These are phyloP conservation scores for Scheffersomyces stambukii DNA, from an alignment of 1,139 yeast species.

Conservation along the genomic window DNA sequence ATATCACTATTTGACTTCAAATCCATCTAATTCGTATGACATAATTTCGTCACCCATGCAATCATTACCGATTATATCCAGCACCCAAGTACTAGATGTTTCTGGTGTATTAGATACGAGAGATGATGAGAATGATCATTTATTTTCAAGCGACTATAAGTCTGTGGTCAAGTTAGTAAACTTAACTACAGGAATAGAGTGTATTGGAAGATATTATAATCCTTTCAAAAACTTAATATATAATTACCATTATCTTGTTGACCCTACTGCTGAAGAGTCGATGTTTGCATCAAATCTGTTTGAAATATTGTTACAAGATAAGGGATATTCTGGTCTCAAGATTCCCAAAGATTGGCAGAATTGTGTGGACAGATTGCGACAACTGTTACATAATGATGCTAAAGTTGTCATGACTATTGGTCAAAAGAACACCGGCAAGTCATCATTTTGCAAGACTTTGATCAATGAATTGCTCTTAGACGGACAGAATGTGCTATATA, in stretches of 20 bases:
- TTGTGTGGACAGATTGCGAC: too few relatives aligned
- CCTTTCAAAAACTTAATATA: slow-evolving; percentile 45
- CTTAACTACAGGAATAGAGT: slow-evolving; percentile 41
- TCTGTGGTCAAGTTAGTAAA: slow-evolving; percentile 42
- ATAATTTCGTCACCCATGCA: slow-evolving; percentile 52
- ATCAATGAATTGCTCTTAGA: slow-evolving; percentile 37
- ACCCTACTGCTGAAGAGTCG: slow-evolving; percentile 14
- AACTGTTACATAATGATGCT: too few relatives aligned
- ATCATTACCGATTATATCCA: slow-evolving; percentile 53
- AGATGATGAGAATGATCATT: slow-evolving; percentile 29
- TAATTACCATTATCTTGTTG: too few relatives aligned
- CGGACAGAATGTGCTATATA: slow-evolving; percentile 31
- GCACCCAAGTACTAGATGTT: slow-evolving; percentile 41
- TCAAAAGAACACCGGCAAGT: slow-evolving; percentile 77
- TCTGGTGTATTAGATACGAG: slow-evolving; percentile 26
- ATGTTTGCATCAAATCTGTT: slow-evolving; percentile 25
- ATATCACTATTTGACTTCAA: slow-evolving; percentile 38
- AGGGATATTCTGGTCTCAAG: slow-evolving; percentile 22
- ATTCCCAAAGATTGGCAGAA: slow-evolving; percentile 21
- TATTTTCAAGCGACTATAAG: slow-evolving; percentile 31
- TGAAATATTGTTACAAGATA: slow-evolving; percentile 30
- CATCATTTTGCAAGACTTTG: slow-evolving; percentile 61
- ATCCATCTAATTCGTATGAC: slow-evolving; percentile 15
- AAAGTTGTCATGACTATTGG: slow-evolving; percentile 32
- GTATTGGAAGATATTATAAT: slow-evolving; percentile 45